Evolutionary conservation across 306 rosid species (phyloP).

Genomic region (Coriaria nepalensis): DNA sequence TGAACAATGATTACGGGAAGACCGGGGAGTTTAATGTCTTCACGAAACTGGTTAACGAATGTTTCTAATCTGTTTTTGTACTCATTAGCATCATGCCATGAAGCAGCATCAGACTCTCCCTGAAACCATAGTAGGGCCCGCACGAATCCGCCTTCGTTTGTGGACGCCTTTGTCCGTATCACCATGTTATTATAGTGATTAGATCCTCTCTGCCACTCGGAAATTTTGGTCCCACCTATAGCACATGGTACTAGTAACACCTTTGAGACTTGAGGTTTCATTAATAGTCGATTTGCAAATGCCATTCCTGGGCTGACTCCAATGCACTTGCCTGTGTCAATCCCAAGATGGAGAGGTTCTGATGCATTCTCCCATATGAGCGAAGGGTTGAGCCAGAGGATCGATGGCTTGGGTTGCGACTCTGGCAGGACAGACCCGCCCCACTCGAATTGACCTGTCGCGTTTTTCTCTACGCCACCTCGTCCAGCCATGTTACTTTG

Average conservation of each 20-base stretch:
- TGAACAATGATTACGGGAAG: slow-evolving; percentile 1
- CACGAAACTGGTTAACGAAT: background rate
- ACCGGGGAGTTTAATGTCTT: background rate
- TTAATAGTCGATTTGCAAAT: background rate
- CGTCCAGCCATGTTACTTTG: slow-evolving; percentile 9
- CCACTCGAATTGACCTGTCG: background rate
- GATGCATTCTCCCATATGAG: slow-evolving; percentile 1
- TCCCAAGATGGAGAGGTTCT: background rate
- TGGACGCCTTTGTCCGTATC: background rate
- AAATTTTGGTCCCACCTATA: background rate
- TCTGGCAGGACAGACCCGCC: background rate
- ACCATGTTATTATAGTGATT: background rate
- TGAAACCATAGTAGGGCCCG: slow-evolving; percentile 2
- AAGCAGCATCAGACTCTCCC: background rate
- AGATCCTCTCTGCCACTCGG: background rate
- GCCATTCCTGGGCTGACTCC: slow-evolving; percentile 1
- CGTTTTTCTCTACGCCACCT: slow-evolving; percentile 2
- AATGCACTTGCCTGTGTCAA: background rate
- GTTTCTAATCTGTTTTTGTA: background rate
- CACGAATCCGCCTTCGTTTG: background rate
- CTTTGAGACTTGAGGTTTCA: background rate
- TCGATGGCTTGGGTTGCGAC: background rate
- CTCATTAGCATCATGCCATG: background rate
- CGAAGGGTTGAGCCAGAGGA: background rate
- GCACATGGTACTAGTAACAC: slow-evolving; percentile 7